phyloP scores from a whole-genome alignment of 108 stramenopile genomes.

The Cylindrotheca fusiformis region DNA sequence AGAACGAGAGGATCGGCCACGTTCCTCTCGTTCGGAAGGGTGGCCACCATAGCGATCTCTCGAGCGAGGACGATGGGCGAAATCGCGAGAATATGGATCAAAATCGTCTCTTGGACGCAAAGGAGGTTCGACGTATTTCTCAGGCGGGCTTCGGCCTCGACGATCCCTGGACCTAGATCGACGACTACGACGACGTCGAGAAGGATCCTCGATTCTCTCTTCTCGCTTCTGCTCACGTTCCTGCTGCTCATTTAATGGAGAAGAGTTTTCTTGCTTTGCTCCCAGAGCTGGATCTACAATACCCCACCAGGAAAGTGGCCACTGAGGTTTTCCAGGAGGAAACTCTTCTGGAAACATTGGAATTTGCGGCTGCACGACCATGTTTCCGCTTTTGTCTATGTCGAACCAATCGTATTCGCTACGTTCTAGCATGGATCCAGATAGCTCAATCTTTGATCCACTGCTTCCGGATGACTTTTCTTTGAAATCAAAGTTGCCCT shows the following conservation, averaged over 20 bases:
- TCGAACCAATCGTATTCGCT: slow-evolving; percentile 50
- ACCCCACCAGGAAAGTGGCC: slow-evolving; percentile 68
- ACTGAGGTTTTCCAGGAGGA: slow-evolving; percentile 27
- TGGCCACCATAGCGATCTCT: slow-evolving; percentile 3
- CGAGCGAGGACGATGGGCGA: background rate
- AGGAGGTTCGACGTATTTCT: slow-evolving; percentile 2
- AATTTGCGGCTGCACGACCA: slow-evolving; percentile 38
- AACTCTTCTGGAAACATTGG: slow-evolving; percentile 75
- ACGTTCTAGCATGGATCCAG: slow-evolving; percentile 3
- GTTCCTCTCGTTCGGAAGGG: background rate
- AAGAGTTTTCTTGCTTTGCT: slow-evolving; percentile 3
- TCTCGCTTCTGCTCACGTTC: too few species aligned
- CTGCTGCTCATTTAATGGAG: too few species aligned
- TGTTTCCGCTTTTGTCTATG: slow-evolving; percentile 36
- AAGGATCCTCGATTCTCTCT: slow-evolving; percentile 1
- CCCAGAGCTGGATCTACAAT: slow-evolving; percentile 49
- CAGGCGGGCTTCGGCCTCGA: background rate
- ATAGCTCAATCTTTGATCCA: slow-evolving; percentile 10
- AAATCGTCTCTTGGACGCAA: slow-evolving; percentile 4
- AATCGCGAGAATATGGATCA: background rate
- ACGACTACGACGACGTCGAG: background rate
- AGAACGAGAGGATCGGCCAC: slow-evolving; percentile 1
- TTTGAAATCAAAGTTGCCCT: background rate
- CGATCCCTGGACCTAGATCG: background rate
- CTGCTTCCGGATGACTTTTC: background rate